Conservation (phyloP, 805 yeast species). For the Sungouiozyma ichnusensis region DNA sequence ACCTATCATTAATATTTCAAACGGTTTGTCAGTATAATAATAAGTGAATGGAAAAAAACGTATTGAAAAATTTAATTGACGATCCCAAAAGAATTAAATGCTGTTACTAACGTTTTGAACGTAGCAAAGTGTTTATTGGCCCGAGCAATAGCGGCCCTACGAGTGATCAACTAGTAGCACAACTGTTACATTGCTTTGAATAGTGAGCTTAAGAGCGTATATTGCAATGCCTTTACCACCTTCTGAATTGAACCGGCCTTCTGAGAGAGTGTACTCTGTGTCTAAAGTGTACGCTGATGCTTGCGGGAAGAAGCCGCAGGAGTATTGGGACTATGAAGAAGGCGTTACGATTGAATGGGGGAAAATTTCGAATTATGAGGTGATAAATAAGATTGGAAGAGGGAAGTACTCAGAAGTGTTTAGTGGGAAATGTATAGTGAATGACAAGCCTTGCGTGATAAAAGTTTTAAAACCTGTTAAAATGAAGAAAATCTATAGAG, state of each 20-base stretch:
- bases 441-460: conserved; percentile 63
- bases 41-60: neutral
- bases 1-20: too few relatives aligned
- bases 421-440: conserved; percentile 60
- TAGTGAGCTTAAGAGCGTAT: too few relatives aligned
- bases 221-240: conserved; percentile 30
- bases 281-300: conserved; percentile 78
- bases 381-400: conserved; percentile 73
- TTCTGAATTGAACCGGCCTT: conserved; percentile 26
- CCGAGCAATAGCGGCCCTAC: too few relatives aligned
- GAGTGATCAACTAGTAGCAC: too few relatives aligned
- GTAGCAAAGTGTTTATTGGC: too few relatives aligned
- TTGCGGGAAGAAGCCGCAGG: conserved; percentile 61
- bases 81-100: neutral
- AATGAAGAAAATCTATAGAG: conserved; percentile 84
- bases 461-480: conserved; percentile 91
- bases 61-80: neutral
- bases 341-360: conserved; percentile 71
- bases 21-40: too few relatives aligned
- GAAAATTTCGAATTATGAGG: conserved; percentile 73
- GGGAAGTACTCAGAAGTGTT: conserved; percentile 94
- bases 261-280: conserved; percentile 38
- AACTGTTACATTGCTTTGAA: too few relatives aligned
- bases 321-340: conserved; percentile 79
- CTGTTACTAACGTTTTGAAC: too few relatives aligned